A percentile compares a stretch with the other conserved stretches of the same genome.
phyloP scores from a whole-genome alignment of 1,139 yeast genomes.

The Blastobotrys apis region DNA sequence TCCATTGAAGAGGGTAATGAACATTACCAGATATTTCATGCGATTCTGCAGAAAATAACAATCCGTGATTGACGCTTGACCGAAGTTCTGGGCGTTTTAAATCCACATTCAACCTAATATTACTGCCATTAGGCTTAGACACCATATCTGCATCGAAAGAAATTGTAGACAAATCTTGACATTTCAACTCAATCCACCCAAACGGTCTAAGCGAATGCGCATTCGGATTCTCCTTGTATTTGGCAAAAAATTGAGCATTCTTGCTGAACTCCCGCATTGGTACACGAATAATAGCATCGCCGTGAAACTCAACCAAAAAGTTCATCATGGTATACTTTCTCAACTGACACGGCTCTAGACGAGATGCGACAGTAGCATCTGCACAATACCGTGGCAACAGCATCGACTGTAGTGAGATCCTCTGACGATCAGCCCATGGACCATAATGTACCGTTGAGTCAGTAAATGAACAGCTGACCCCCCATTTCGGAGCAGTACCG shows the following conservation, averaged over 20 bases:
- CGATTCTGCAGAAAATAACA: constrained; percentile 58
- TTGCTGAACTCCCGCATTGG: constrained; percentile 86
- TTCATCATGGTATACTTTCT: constrained; percentile 58
- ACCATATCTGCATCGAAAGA: constrained; percentile 48
- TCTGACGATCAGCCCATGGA: constrained; percentile 91
- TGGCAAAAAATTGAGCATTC: constrained; percentile 44
- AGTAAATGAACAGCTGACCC: constrained; percentile 55
- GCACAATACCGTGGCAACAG: constrained; percentile 66
- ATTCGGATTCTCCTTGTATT: constrained; percentile 36
- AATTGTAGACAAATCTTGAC: constrained; percentile 51
- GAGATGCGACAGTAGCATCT: constrained; percentile 48
- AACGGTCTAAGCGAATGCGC: constrained; percentile 53
- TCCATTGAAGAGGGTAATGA: constrained; percentile 77
- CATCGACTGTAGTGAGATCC: constrained; percentile 59
- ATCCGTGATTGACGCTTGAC: constrained; percentile 85
- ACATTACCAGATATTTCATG: constrained; percentile 56
- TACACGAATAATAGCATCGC: constrained; percentile 65
- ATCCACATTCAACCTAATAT: constrained; percentile 47
- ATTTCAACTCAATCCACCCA: constrained; percentile 85
- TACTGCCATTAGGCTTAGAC: constrained; percentile 57
- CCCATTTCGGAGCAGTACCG: constrained; percentile 57
- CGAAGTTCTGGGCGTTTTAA: constrained; percentile 60
- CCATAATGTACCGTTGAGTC: constrained; percentile 78
- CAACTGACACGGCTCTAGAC: constrained; percentile 44
- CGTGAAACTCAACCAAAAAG: constrained; percentile 48